phyloP scores from a whole-genome alignment of 2,329 filamentous ascomycete genomes.

The Zelopaecilomyces penicillatus region DNA sequence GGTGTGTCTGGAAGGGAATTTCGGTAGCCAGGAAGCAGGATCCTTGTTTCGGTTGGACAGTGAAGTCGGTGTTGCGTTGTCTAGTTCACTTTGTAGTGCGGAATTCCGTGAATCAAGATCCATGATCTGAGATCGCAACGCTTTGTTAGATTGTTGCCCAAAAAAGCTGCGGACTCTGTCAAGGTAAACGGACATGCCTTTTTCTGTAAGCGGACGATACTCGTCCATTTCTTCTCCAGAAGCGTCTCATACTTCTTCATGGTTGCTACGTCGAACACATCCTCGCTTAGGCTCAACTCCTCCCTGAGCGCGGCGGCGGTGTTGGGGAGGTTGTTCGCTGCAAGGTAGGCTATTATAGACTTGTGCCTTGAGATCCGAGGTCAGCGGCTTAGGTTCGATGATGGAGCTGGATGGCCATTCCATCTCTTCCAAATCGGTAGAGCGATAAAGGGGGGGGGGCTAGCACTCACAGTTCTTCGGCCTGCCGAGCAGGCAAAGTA shows the following conservation, averaged over 20 bases:
- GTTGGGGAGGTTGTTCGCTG: conserved; percentile 61
- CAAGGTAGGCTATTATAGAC: conserved; percentile 83
- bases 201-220: conserved; percentile 87
- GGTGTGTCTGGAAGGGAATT: conserved; percentile 68
- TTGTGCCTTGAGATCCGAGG: conserved; percentile 58
- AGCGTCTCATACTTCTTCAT: conserved; percentile 91
- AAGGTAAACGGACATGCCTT: conserved; percentile 46
- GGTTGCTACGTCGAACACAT: conserved; percentile 67
- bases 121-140: conserved; percentile 58
- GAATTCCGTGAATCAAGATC: conserved; percentile 73
- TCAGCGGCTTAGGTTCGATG: conserved; percentile 7
- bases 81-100: conserved; percentile 70
- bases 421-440: conserved; percentile 4
- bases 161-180: conserved; percentile 5
- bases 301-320: conserved; percentile 64
- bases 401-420: not conserved
- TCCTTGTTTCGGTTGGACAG: conserved; percentile 75
- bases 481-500: conserved; percentile 70
- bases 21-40: conserved; percentile 78
- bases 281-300: conserved; percentile 65
- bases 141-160: conserved; percentile 8
- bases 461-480: conserved; percentile 71
- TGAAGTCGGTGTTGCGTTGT: conserved; percentile 68
- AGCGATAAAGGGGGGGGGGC: conserved; percentile 7
- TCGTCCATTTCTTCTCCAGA: conserved; percentile 98